Evolutionary conservation across 495 filamentous ascomycete genomes (phyloP).

Genomic region (Penicillium salamii): DNA sequence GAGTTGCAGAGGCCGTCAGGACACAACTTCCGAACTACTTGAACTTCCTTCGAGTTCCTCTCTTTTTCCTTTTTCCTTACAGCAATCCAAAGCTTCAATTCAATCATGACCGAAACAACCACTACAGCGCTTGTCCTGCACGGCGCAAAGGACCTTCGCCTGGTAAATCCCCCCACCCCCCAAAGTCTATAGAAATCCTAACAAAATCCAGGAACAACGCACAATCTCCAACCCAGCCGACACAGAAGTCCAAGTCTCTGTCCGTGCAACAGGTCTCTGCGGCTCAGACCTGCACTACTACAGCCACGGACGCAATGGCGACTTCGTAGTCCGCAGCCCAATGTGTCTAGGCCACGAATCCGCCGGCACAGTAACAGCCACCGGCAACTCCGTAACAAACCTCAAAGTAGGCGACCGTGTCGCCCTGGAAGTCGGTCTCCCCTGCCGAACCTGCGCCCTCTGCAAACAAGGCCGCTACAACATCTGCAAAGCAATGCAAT

Average conservation of each 20-base stretch:
- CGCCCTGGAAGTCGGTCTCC: conserved; percentile 79
- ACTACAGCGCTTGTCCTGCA: conserved; percentile 64
- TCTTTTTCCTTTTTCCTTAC: no score
- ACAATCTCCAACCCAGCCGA: conserved; percentile 38
- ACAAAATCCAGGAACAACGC: conserved; percentile 39
- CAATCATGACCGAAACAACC: conserved; percentile 28
- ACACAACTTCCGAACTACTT: neutral
- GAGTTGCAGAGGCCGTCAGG: conserved; percentile 12
- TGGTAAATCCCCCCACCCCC: conserved; percentile 44
- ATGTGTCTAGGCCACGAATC: conserved; percentile 79
- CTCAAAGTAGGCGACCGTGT: conserved; percentile 65
- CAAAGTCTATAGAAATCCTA: neutral
- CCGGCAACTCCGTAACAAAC: conserved; percentile 48
- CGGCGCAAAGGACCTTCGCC: conserved; percentile 63
- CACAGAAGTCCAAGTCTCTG: conserved; percentile 68
- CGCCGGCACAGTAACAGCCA: conserved; percentile 63
- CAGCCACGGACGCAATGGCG: conserved; percentile 78
- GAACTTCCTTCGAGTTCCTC: neutral
- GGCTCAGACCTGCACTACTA: conserved; percentile 87
- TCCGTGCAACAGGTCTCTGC: conserved; percentile 76
- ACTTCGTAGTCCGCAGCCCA: conserved; percentile 70
- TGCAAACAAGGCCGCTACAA: conserved; percentile 75
- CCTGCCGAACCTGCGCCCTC: conserved; percentile 66
- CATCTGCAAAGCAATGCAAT: conserved; percentile 76
- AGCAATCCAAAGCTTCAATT: no score